Conservation (phyloP, 192 early-diverging fungal species). For the Fimicolochytrium jonesii region DNA sequence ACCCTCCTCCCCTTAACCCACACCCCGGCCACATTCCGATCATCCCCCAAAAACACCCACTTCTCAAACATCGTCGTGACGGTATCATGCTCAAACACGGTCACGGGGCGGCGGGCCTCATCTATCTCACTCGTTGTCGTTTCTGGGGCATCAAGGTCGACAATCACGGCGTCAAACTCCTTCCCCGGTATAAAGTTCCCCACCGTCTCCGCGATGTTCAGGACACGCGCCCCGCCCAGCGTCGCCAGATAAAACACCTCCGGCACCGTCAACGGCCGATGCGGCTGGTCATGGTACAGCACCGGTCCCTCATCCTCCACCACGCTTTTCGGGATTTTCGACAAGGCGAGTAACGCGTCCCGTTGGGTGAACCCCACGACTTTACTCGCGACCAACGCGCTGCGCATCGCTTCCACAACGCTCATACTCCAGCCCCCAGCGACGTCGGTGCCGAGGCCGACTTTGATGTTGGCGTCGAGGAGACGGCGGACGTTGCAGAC, state of each 20-base stretch:
- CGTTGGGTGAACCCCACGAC: constrained; percentile 44
- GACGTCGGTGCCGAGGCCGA: constrained; percentile 93
- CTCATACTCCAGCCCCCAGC: constrained; percentile 83
- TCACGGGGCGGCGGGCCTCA: constrained; percentile 43
- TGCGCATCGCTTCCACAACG: constrained; percentile 83
- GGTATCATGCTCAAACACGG: constrained; percentile 62
- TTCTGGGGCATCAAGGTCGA: constrained; percentile 39
- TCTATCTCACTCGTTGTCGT: neutral
- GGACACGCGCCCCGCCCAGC: constrained; percentile 79
- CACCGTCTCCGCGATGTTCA: constrained; percentile 65
- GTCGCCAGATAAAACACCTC: constrained; percentile 88
- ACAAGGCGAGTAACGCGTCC: too few species aligned
- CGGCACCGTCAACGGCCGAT: neutral
- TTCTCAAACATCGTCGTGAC: constrained; percentile 67
- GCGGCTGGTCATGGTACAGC: neutral
- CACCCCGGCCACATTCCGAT: constrained; percentile 75
- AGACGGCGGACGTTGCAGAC: constrained; percentile 75
- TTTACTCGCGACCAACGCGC: constrained; percentile 70
- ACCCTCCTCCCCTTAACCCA: constrained; percentile 68
- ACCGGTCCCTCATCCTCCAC: too few species aligned
- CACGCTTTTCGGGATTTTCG: neutral
- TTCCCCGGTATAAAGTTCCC: constrained; percentile 87
- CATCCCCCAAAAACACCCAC: constrained; percentile 89
- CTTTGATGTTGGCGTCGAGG: constrained; percentile 67
- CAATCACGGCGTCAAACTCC: constrained; percentile 87